These are phyloP conservation scores for Anisodus acutangulus DNA, from an alignment of 257 asterid species.

Conservation along the genomic window DNA sequence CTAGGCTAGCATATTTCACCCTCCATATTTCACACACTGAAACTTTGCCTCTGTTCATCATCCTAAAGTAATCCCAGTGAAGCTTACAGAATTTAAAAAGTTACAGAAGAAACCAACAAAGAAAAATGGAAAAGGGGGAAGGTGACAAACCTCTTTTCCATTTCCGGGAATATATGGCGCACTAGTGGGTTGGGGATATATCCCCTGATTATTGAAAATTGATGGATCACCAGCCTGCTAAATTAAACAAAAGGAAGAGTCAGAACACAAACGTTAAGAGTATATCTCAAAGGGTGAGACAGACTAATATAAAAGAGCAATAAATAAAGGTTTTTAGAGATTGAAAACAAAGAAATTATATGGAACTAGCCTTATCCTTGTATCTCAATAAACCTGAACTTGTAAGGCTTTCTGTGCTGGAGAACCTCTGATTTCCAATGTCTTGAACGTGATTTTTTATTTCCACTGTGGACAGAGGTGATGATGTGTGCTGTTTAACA, in stretches of 20 bases:
- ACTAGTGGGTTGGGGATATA: slow-evolving; percentile 77
- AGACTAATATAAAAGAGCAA: background rate
- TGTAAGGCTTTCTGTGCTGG: slow-evolving; percentile 64
- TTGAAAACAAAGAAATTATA: slow-evolving; percentile 29
- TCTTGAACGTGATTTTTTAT: slow-evolving; percentile 82
- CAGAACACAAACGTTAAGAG: background rate
- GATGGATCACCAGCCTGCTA: slow-evolving; percentile 74
- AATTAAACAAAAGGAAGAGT: slow-evolving; percentile 35
- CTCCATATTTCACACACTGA: too few species aligned
- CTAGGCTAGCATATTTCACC: too few species aligned
- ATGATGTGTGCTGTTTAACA: slow-evolving; percentile 66
- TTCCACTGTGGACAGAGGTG: slow-evolving; percentile 67
- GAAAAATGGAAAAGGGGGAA: background rate
- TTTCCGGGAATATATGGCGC: slow-evolving; percentile 69
- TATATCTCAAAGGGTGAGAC: too few species aligned
- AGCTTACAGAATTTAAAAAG: too few species aligned
- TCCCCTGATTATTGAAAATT: slow-evolving; percentile 74
- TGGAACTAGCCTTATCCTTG: slow-evolving; percentile 71
- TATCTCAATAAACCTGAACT: slow-evolving; percentile 69
- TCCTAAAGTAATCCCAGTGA: too few species aligned
- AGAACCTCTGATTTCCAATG: slow-evolving; percentile 82
- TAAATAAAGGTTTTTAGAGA: background rate
- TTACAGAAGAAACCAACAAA: background rate
- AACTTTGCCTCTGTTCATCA: too few species aligned
- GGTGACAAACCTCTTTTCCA: slow-evolving; percentile 70